Base-by-base conservation (phyloP, 139 green algal species). In the Asterochloris sp. region DNA sequence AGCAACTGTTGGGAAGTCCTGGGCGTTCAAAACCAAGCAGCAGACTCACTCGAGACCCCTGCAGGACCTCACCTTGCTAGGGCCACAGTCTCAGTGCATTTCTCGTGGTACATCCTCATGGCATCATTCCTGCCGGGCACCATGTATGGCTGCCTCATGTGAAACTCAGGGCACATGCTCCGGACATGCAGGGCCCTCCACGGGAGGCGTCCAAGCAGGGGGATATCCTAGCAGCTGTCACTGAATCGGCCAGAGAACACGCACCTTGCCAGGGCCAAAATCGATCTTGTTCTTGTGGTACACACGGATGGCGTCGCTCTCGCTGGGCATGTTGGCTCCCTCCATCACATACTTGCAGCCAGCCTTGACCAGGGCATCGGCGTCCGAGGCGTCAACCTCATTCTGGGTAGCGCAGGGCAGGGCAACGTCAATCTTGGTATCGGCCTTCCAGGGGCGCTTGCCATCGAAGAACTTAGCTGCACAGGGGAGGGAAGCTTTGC, bases 321-420 rank as follows among this genome's bases (percentile, higher is more conserved):
- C 93, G 74, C 79, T 91, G 54, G 94, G 94, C 94, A 97, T 97
- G 92, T 97, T 97, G 80, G 94, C 94, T 24, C 93, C 94, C 86
- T 97, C 94, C 0, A 91, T 88, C 62, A 97, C 88, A 15, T 90
- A 73, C 82, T 88, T 92, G 66, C 86, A 87, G 24, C 93, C 94
- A 28, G 86, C 82, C 62, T 89, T 83, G 16, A 92, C 88, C 77
- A 97, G 87, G 19, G 77, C 81, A 60, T 90, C 71, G 0, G 91
- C 91, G 29, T 95, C 93, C 26, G 89, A 87, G 66, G 86, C 69
- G 14, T 91, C 84, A 12, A 91, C 60, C 83, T 92, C 88, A 75
- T 93, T 92, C 88, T 95, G 91, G 28, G 92, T 96, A 11, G 94
- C 94, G 82, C 94, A 95, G 12, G 94, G 94, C 79, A 97, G 88